Conservation (phyloP, 169 alveolate genomes). For the Theileria orientalis region DNA sequence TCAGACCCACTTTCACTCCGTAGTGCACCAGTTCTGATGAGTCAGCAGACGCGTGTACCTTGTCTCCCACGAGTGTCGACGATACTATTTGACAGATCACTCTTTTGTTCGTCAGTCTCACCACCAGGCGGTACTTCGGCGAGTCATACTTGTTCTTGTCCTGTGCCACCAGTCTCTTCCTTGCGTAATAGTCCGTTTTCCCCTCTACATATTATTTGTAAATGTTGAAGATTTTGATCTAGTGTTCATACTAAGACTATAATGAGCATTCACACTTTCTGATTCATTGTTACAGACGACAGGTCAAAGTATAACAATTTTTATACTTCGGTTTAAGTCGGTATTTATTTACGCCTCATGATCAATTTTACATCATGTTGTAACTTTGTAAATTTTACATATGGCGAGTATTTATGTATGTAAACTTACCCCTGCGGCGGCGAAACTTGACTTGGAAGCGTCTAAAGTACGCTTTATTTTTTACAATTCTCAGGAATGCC, state of each 20-base stretch:
- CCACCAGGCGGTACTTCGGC: slow-evolving; percentile 99
- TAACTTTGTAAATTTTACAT: slow-evolving; percentile 10
- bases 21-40: slow-evolving; percentile 94
- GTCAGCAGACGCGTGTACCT: slow-evolving; percentile 94
- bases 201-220: slow-evolving; percentile 86
- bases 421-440: slow-evolving; percentile 93
- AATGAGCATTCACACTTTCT: neutral
- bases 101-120: slow-evolving; percentile 92
- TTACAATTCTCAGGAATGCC: slow-evolving; percentile 97
- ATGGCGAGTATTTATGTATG: neutral
- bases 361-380: neutral
- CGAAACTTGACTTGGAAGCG: slow-evolving; percentile 99
- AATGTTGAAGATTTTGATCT: neutral
- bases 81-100: slow-evolving; percentile 95
- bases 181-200: slow-evolving; percentile 99
- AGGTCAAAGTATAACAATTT: slow-evolving; percentile 52
- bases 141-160: slow-evolving; percentile 99
- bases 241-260: neutral
- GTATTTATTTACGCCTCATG: slow-evolving; percentile 30
- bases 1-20: slow-evolving; percentile 98
- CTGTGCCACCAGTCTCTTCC: slow-evolving; percentile 95
- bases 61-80: slow-evolving; percentile 97
- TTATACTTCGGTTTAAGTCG: slow-evolving; percentile 42
- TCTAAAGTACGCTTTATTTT: slow-evolving; percentile 97
- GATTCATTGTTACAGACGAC: slow-evolving; percentile 64